Evolutionary conservation across 257 asterid species (phyloP), one percentile per base, ranked within the genome.

Genomic region (Plantago major): DNA sequence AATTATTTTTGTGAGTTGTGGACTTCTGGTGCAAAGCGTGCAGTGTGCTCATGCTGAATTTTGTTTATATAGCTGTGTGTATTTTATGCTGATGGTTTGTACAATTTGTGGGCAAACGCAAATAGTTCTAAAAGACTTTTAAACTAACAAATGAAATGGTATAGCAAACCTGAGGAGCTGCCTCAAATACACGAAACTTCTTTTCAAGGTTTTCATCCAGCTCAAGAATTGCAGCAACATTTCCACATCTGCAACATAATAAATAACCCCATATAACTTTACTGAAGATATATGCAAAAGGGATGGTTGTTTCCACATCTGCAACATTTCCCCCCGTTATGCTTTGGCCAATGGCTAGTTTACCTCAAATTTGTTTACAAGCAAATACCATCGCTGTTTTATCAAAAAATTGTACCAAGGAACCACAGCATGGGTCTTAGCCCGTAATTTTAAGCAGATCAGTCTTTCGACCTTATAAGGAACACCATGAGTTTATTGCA

Each of bases 161-260:
- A 11, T 19, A 22, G 14, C 63, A 18, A 40, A 92, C 99, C 96
- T 84, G 89, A 4, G 99, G 95, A 72, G 97, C 97, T n/a, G 99
- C 99, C 61, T 86, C 89, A 76, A 92, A 89, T 46, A 88, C 99
- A 38, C 86, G 88, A 62, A 92, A 89, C 69, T 74, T 58, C 81
- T 70, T 87, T 18, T 78, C 86, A 58, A 92, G 99, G 75, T 84
- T 84, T 71, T 83, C 99, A 60, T 85, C 82, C 63, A 92, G 81
- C 87, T 89, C 90, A 43, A 92, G 97, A 77, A 87, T 92, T 37
- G 97, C 99, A 73, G 99, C 97, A 33, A 92, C 90, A 71, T 89
- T 92, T 63, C 97, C 99, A 69, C 99, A 92, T 78, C 99, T 92
- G 78, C 68, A 72, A 65, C 58, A 61, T 58, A 62, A 22, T 58